Evolutionary conservation across 495 filamentous ascomycete genomes (phyloP).

Genomic region (Hypoxylon trugodes): DNA sequence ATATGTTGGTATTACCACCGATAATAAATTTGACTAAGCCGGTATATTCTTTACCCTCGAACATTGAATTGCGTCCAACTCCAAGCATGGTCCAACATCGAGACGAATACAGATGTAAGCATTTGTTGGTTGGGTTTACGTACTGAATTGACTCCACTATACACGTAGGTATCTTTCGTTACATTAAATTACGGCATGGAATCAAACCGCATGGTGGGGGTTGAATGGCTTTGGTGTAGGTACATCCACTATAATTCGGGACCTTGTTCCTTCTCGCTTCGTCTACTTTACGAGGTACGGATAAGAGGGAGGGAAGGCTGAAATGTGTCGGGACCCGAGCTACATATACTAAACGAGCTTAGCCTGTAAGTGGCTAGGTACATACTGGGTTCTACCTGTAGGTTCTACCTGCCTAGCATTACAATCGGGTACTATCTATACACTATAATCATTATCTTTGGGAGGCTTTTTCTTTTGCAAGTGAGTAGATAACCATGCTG

Average conservation of each 20-base stretch:
- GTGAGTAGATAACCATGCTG: constrained; percentile 16
- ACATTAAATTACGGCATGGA: neutral
- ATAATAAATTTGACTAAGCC: constrained; percentile 1
- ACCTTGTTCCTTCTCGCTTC: too few species aligned
- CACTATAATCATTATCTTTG: neutral
- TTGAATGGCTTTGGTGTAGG: neutral
- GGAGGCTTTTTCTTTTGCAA: neutral
- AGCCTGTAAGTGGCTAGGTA: too few species aligned
- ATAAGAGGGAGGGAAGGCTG: too few species aligned
- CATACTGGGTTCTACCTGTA: too few species aligned
- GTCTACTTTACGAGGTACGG: too few species aligned
- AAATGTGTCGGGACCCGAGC: too few species aligned
- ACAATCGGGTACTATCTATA: too few species aligned
- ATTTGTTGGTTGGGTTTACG: neutral
- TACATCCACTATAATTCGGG: neutral
- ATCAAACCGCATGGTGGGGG: neutral
- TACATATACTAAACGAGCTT: too few species aligned
- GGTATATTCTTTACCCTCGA: constrained; percentile 13
- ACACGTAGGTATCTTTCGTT: neutral
- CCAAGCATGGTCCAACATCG: too few species aligned
- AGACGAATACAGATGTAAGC: neutral
- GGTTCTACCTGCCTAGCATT: too few species aligned
- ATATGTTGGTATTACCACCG: neutral
- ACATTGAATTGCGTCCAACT: too few species aligned
- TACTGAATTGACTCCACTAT: neutral